Evolutionary conservation across 805 yeast species (phyloP), one percentile per base, ranked within the genome.

Genomic region (Lachancea lanzarotensis): DNA sequence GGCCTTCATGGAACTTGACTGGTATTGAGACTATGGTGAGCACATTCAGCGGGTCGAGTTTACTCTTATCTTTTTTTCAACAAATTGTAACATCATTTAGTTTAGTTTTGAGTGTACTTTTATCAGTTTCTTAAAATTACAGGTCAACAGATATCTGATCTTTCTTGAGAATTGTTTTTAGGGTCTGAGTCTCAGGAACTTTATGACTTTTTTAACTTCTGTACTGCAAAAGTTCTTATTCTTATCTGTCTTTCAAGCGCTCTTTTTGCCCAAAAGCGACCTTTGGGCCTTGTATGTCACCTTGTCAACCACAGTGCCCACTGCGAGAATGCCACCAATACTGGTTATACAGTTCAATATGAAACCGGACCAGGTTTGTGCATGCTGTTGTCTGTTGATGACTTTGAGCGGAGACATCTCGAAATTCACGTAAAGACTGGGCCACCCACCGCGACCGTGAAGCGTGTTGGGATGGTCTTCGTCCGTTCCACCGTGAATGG

Each of bases 401-500:
- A 93, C 89, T 61, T 89, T 88, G 71, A 93, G 72, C 10, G 98
- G 96, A 45, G 95, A 82, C 63, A 93, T 89, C 57, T 93, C 98
- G 67, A 90, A 90, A 55, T 81, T 72, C 69, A 93, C 78, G 63
- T 81, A 87, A 2, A 89, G 74, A 3, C 97, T 96, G 0, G 98
- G 98, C 13, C 84, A 70, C 7, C 98, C 98, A 15, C 97, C 96
- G 45, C 78, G 70, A 2, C 82, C 76, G 52, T 84, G 93, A 19
- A 82, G 51, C 0, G 96, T 87, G 62, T 87, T 82, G 37, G 89
- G 90, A 66, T 93, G 96, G 61, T 91, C 97, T 18, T 75, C 84
- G 59, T 91, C 98, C 47, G 82, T 73, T 27, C 98, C 98, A 16
- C 98, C 98, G 17, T 39, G 51, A 27, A 89, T 62, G 8, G 96